Conservation (phyloP, 2,329 filamentous ascomycete species). For the Tolypocladium capitatum region DNA sequence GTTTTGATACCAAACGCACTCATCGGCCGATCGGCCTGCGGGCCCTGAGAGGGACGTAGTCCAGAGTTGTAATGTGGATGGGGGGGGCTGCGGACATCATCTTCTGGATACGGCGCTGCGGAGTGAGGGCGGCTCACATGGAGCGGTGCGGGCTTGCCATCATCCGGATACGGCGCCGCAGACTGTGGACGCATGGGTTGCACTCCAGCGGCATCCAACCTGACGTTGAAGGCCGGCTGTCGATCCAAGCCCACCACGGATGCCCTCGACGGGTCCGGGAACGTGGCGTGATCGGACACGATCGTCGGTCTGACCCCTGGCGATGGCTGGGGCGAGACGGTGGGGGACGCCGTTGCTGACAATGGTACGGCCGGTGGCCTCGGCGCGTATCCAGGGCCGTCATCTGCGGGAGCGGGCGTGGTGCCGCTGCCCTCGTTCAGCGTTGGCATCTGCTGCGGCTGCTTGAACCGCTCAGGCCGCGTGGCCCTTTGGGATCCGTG, state of each 20-base stretch:
- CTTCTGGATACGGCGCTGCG: slow-evolving; percentile 39
- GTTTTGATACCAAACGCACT: slow-evolving; percentile 43
- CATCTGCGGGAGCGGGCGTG: slow-evolving; percentile 15
- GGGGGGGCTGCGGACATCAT: slow-evolving; percentile 25
- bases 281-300: slow-evolving; percentile 26
- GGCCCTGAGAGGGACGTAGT: slow-evolving; percentile 34
- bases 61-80: slow-evolving; percentile 31
- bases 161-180: slow-evolving; percentile 57
- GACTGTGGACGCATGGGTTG: slow-evolving; percentile 33
- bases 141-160: slow-evolving; percentile 45
- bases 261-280: slow-evolving; percentile 33
- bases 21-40: slow-evolving; percentile 33
- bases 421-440: slow-evolving; percentile 29
- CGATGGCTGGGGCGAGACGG: slow-evolving; percentile 27
- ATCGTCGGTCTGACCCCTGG: slow-evolving; percentile 24
- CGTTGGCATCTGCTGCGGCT: slow-evolving; percentile 34
- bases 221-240: slow-evolving; percentile 38
- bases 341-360: slow-evolving; percentile 15
- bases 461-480: slow-evolving; percentile 46
- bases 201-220: slow-evolving; percentile 23
- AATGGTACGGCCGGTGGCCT: slow-evolving; percentile 6
- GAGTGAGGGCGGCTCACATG: slow-evolving; percentile 31
- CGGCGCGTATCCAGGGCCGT: slow-evolving; percentile 6
- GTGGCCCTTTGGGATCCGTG: slow-evolving; percentile 55
- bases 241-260: slow-evolving; percentile 23